phyloP scores from a whole-genome alignment of 192 early-diverging fungal species.

The Umbelopsis vinacea region DNA sequence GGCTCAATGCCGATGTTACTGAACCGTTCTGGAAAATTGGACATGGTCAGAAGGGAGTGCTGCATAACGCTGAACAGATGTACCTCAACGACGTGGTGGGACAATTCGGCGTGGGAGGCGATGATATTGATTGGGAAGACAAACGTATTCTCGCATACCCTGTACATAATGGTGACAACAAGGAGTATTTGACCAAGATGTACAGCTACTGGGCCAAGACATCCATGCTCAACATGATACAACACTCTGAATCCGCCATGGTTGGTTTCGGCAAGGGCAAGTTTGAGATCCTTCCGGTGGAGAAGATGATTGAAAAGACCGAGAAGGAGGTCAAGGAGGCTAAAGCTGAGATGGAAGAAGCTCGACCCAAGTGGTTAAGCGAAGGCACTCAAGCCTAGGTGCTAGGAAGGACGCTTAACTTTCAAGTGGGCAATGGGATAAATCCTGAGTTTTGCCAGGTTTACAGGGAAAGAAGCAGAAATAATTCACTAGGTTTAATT shows the following conservation, averaged over 20 bases:
- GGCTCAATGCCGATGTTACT: slow-evolving; percentile 34
- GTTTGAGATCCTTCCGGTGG: not conserved
- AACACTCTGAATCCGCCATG: not conserved
- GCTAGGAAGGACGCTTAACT: not conserved
- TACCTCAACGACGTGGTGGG: slow-evolving; percentile 19
- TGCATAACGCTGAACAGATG: slow-evolving; percentile 13
- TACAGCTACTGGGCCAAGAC: slow-evolving; percentile 31
- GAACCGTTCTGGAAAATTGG: slow-evolving; percentile 32
- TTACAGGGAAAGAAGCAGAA: no score
- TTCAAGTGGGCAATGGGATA: no score
- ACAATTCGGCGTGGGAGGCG: not conserved
- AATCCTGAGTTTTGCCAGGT: no score
- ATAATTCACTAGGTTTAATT: no score
- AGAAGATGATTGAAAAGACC: not conserved
- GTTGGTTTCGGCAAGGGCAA: not conserved
- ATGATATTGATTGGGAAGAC: slow-evolving; percentile 32
- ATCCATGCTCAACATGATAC: slow-evolving; percentile 26
- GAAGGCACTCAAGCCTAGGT: not conserved
- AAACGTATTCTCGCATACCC: slow-evolving; percentile 32
- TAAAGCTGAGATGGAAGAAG: not conserved
- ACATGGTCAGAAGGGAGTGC: not conserved
- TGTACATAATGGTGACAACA: slow-evolving; percentile 23
- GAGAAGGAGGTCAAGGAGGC: not conserved
- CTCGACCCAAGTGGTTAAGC: not conserved
- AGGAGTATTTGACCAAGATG: slow-evolving; percentile 37